Percentiles rank a stretch among this genome's conserved stretches.
These are phyloP conservation scores for Silene latifolia DNA, from an alignment of 148 eudicot species.

Conservation along the genomic window DNA sequence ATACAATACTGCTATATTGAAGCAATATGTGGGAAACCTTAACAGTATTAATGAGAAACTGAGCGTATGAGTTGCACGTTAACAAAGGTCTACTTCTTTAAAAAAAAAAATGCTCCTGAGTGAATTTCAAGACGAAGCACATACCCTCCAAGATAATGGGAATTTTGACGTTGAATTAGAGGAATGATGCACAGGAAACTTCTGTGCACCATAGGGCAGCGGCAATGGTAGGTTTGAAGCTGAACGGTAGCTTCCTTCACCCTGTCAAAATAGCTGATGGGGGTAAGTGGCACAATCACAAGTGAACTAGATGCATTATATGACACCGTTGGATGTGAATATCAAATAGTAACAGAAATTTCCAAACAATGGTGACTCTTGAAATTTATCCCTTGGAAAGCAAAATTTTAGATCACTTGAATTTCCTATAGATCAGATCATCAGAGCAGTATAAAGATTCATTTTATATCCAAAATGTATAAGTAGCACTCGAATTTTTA, in stretches of 20 bases:
- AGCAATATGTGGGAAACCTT: not conserved
- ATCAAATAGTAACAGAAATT: not conserved
- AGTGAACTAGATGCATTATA: not conserved
- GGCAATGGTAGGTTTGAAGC: slow-evolving; percentile 15
- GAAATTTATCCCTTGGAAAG: not conserved
- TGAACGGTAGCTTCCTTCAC: slow-evolving; percentile 17
- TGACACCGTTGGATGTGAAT: not conserved
- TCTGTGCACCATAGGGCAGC: slow-evolving; percentile 19
- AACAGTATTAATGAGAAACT: not conserved
- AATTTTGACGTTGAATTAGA: slow-evolving; percentile 25
- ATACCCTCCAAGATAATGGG: slow-evolving; percentile 38
- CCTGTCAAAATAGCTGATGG: slow-evolving; percentile 34
- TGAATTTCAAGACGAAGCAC: slow-evolving; percentile 16
- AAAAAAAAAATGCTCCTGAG: not conserved
- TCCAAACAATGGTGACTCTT: not conserved
- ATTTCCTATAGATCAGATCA: not conserved
- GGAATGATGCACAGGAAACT: slow-evolving; percentile 22
- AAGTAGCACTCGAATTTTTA: not conserved
- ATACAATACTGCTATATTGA: not conserved
- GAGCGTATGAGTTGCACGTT: not conserved
- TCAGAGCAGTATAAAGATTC: not conserved
- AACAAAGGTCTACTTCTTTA: not conserved
- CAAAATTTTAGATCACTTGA: not conserved
- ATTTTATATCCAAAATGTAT: not conserved
- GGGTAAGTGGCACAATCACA: slow-evolving; percentile 15